Conservation (phyloP, 169 alveolate genomes). For the Plasmodium ovale region DNA sequence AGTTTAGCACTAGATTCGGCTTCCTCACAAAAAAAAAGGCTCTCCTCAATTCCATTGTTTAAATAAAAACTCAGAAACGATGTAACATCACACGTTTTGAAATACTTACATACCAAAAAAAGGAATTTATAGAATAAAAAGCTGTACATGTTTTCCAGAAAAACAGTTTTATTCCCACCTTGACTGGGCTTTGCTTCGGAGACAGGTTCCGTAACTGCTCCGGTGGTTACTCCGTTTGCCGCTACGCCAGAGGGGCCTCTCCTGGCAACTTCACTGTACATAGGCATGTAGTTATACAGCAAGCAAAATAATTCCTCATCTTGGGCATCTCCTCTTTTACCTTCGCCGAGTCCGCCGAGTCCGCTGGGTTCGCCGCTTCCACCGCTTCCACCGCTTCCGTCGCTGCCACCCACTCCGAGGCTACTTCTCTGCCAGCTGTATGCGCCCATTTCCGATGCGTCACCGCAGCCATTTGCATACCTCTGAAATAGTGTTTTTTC, state of each 20-base stretch:
- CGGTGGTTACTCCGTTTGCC: too few species aligned
- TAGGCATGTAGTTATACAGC: slow-evolving; percentile 73
- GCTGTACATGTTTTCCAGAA: slow-evolving; percentile 57
- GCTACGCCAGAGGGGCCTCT: not conserved
- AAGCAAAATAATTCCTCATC: slow-evolving; percentile 37
- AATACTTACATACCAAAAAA: slow-evolving; percentile 41
- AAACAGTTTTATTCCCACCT: slow-evolving; percentile 13
- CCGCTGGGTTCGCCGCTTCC: not conserved
- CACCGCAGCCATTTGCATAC: not conserved
- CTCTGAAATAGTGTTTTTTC: slow-evolving; percentile 29
- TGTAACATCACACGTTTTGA: slow-evolving; percentile 27
- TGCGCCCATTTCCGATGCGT: not conserved
- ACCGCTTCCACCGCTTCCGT: too few species aligned
- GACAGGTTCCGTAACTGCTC: not conserved
- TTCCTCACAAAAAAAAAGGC: not conserved
- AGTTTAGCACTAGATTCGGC: not conserved
- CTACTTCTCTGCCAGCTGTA: not conserved
- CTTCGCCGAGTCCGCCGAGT: not conserved
- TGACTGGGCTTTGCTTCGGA: not conserved
- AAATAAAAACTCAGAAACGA: slow-evolving; percentile 19
- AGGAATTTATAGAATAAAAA: slow-evolving; percentile 58
- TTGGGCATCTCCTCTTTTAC: not conserved
- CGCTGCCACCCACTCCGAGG: not conserved
- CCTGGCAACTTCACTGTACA: slow-evolving; percentile 36
- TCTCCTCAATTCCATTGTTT: slow-evolving; percentile 11